These are phyloP conservation scores for Lenzites betulinus DNA, from an alignment of 768 basidiomycete genomes.

Conservation along the genomic window DNA sequence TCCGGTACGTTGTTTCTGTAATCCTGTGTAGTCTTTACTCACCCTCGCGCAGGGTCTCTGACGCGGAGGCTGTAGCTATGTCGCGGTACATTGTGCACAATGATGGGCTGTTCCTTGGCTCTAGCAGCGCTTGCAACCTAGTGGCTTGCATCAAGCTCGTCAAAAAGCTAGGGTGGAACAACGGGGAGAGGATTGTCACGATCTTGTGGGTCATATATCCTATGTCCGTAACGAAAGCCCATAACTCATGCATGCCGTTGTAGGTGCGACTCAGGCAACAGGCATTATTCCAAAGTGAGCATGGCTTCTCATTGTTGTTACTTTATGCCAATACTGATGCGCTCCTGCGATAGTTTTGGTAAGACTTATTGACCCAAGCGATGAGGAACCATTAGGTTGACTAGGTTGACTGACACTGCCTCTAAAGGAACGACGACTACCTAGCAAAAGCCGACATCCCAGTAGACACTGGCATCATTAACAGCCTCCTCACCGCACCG, in stretches of 20 bases:
- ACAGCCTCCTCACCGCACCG: conserved; percentile 37
- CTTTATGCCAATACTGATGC: neutral
- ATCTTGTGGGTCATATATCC: conserved; percentile 60
- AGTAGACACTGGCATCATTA: conserved; percentile 42
- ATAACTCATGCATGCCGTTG: neutral
- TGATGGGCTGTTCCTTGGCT: conserved; percentile 94
- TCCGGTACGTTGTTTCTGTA: conserved; percentile 53
- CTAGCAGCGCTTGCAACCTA: conserved; percentile 94
- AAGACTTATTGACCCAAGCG: too few relatives aligned
- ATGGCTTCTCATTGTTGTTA: neutral
- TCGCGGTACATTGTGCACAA: conserved; percentile 87
- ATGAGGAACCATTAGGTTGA: too few relatives aligned
- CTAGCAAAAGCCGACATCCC: conserved; percentile 44
- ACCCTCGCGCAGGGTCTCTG: conserved; percentile 66
- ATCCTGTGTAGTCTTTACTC: neutral
- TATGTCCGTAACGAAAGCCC: neutral
- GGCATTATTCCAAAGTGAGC: conserved; percentile 90
- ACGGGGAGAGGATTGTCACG: conserved; percentile 78
- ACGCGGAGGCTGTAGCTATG: conserved; percentile 95
- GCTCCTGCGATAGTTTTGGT: conserved; percentile 49
- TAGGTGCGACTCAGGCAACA: conserved; percentile 86
- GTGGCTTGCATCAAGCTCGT: conserved; percentile 87
- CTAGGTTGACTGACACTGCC: too few relatives aligned
- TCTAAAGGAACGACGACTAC: conserved; percentile 54
- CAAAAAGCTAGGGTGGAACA: conserved; percentile 66